Base-by-base conservation (phyloP, 2,329 filamentous ascomycete genomes). In the Fusarium nurragi region DNA sequence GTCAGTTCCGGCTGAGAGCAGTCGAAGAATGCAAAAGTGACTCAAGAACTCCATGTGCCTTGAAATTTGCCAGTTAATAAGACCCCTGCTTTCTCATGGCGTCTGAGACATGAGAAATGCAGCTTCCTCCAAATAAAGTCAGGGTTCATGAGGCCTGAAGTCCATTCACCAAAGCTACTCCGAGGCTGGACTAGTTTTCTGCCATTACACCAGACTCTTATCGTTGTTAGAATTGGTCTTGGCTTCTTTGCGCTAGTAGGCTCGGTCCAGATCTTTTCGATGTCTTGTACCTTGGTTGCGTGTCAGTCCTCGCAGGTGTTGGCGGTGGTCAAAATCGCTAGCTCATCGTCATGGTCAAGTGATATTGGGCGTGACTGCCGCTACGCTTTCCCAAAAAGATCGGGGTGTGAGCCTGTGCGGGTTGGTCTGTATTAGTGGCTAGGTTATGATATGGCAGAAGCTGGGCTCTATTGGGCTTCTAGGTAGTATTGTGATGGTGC, bases 231-330 rank as follows among this genome's bases (percentile, higher is more conserved):
- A 67, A 51, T 54, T 64, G 40, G 64, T 26, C 19, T 46, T 54
- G 41, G n/a, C n/a, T 41, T 44, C 44, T 41, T 49, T 19, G 25
- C 36, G 21, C 21, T 39, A 41, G 37, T 49, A 44, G 54, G 19
- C n/a, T 22, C 26, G 52, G 59, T 39, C 63, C 39, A 52, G 54
- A 52, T 48, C 46, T 23, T 30, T 47, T 40, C 38, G 49, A 67
- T 67, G 64, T 67, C 64, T 67, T 46, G 59, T 62, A 26, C 53
- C 64, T 57, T 67, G 54, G 64, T 49, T 60, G 50, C 63, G 32
- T 30, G 37, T 38, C 49, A 21, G 38, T 57, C 47, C 48, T 65
- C 54, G 36, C 45, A 51, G 44, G 54, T 36, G 40, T 34, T 45
- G 49, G 49, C 39, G 63, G 49, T 67, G 49, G 39, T 65, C 51